These are phyloP conservation scores for Fusarium sp. DNA, from an alignment of 2,329 filamentous ascomycete genomes.

Conservation along the genomic window DNA sequence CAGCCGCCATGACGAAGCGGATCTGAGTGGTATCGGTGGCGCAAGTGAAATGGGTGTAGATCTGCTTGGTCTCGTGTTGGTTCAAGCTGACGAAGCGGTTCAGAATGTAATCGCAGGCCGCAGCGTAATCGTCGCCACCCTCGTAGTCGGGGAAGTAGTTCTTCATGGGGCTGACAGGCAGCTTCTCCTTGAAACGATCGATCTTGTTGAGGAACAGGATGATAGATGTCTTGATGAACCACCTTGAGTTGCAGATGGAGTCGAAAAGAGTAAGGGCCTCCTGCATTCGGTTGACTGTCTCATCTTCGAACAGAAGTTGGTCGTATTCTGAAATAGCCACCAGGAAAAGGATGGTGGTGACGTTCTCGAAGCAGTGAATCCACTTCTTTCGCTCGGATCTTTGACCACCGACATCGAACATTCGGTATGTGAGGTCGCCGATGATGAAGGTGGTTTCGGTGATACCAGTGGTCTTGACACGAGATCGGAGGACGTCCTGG, in stretches of 20 bases:
- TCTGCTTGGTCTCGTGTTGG: conserved; percentile 99
- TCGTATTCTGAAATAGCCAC: conserved; percentile 98
- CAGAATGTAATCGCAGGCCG: conserved; percentile 98
- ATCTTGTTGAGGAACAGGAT: conserved; percentile 94
- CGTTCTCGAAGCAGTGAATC: conserved; percentile 99
- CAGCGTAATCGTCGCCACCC: conserved; percentile 93
- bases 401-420: conserved; percentile 98
- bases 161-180: conserved; percentile 84
- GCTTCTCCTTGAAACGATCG: conserved; percentile 89
- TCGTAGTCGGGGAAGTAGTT: conserved; percentile 94
- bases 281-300: conserved; percentile 96
- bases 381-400: conserved; percentile 98
- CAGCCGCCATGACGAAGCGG: conserved; percentile 98
- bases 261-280: conserved; percentile 89
- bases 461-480: conserved; percentile 98
- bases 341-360: conserved; percentile 95
- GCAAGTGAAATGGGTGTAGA: conserved; percentile 99
- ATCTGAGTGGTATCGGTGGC: conserved; percentile 99
- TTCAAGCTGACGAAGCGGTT: conserved; percentile 99
- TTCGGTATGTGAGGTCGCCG: conserved; percentile 92
- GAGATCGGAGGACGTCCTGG: conserved; percentile 93
- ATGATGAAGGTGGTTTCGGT: conserved; percentile 97
- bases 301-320: conserved; percentile 94
- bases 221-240: conserved; percentile 92
- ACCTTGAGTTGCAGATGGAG: conserved; percentile 88